Percentiles rank a stretch among this genome's conserved stretches.
phyloP scores from a whole-genome alignment of 345 rosid species.

The Sonneratia alba region DNA sequence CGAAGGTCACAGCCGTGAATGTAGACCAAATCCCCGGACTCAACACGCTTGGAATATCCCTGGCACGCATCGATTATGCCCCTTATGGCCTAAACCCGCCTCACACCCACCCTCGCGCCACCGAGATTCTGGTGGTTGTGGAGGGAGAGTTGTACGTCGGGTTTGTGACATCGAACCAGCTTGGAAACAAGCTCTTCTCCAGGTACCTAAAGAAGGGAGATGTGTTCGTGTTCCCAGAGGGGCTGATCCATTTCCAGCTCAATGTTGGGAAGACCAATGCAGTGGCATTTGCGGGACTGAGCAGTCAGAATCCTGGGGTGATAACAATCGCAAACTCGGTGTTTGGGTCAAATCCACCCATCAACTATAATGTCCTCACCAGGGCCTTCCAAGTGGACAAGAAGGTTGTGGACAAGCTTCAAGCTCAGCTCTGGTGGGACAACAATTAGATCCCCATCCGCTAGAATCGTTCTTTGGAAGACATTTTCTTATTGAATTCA shows the following conservation, averaged over 20 bases:
- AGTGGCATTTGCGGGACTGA: slow-evolving; percentile 20
- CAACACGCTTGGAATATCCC: slow-evolving; percentile 20
- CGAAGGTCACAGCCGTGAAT: slow-evolving; percentile 10
- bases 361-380: slow-evolving; percentile 17
- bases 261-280: slow-evolving; percentile 24
- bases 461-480: neutral
- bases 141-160: slow-evolving; percentile 26
- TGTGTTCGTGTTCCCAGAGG: slow-evolving; percentile 29
- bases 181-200: slow-evolving; percentile 12
- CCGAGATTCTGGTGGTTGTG: slow-evolving; percentile 25
- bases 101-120: slow-evolving; percentile 33
- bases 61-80: slow-evolving; percentile 19
- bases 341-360: slow-evolving; percentile 16
- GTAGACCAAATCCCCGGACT: slow-evolving; percentile 15
- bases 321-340: slow-evolving; percentile 18
- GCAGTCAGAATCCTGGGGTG: slow-evolving; percentile 21
- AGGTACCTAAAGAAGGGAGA: slow-evolving; percentile 18
- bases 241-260: slow-evolving; percentile 25
- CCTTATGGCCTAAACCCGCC: slow-evolving; percentile 30
- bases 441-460: neutral
- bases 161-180: slow-evolving; percentile 24
- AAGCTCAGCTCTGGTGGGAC: slow-evolving; percentile 20
- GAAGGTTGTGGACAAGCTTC: slow-evolving; percentile 16
- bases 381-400: slow-evolving; percentile 31
- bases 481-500: no score